Evolutionary conservation across 176 grass and related monocot species (phyloP), one percentile per base, ranked within the genome.

Genomic region (Microstegium vimineum): DNA sequence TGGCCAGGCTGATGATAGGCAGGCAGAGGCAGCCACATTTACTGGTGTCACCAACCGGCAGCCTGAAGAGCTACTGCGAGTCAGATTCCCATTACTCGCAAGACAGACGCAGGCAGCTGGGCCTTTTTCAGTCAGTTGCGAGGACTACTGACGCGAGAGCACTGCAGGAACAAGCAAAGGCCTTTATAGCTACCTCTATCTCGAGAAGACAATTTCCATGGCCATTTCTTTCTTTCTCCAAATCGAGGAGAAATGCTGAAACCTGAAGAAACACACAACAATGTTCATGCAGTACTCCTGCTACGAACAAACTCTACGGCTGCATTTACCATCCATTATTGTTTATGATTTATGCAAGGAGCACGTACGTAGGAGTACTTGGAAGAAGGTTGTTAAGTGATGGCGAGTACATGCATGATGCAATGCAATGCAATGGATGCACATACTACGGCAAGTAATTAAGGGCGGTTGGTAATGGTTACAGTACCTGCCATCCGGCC

Each of bases 401-500:
- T 0, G 52, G 7, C 10, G 22, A 56, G 52, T 10, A 56, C 22
- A 56, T 51, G 46, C 15, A 47, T 45, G n/a, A n/a, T n/a, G n/a
- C n/a, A n/a, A n/a, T n/a, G n/a, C n/a, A n/a, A n/a, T n/a, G n/a
- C n/a, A n/a, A n/a, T n/a, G n/a, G n/a, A n/a, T n/a, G n/a, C n/a
- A 10, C 6, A 22, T 54, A 54, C 51, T 54, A 54, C 51, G 52
- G 52, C 20, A 3, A 3, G 52, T 23, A 59, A 54, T 54, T 54
- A 51, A 51, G 47, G 20, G 51, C 18, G 51, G 20, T 54, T n/a
- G 43, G 43, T 46, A 56, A 57, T n/a, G 43, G 43, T 46, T 64
- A 57, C 0, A 23, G 14, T 83, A 98, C 95, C 95, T 98, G 95
- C 95, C 95, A 98, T 11, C 95, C 95, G 10, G 95, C 95, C 86